phyloP scores from a whole-genome alignment of 768 basidiomycete species.

The Chalciporus pseudorubinellus region DNA sequence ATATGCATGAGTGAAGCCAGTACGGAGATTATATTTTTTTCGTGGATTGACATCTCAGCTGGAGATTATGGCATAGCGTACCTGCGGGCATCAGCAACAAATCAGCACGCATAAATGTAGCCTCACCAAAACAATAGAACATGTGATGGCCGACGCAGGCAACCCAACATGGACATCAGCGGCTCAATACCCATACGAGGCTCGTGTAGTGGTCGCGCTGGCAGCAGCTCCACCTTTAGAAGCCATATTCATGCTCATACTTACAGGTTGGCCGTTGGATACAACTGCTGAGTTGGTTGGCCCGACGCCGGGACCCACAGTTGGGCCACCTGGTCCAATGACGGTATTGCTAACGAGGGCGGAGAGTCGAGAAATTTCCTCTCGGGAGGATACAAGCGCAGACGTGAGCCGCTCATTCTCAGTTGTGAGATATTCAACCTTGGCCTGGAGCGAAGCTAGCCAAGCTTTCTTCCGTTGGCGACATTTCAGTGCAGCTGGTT shows the following conservation, averaged over 20 bases:
- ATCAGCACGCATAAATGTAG: neutral
- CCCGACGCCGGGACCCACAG: slow-evolving; percentile 30
- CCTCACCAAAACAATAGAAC: slow-evolving; percentile 18
- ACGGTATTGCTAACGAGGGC: slow-evolving; percentile 67
- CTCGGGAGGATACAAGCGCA: slow-evolving; percentile 83
- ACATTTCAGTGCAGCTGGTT: slow-evolving; percentile 91
- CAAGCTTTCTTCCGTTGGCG: slow-evolving; percentile 99
- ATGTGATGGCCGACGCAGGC: neutral
- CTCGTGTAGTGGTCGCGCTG: slow-evolving; percentile 31
- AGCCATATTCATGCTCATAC: slow-evolving; percentile 42
- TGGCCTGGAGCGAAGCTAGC: slow-evolving; percentile 88
- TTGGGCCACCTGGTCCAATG: slow-evolving; percentile 41
- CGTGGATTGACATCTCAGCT: slow-evolving; percentile 21
- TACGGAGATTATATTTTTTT: slow-evolving; percentile 17
- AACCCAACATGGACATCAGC: neutral
- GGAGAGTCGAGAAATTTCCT: slow-evolving; percentile 85
- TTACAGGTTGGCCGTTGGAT: slow-evolving; percentile 37
- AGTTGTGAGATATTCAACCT: slow-evolving; percentile 86
- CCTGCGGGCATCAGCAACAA: slow-evolving; percentile 10
- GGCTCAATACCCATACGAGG: slow-evolving; percentile 41
- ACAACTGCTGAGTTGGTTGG: slow-evolving; percentile 26
- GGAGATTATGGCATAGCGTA: slow-evolving; percentile 11
- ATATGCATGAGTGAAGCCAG: slow-evolving; percentile 14
- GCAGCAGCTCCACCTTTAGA: slow-evolving; percentile 35
- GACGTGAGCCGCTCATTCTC: slow-evolving; percentile 93